phyloP scores from a whole-genome alignment of 2,329 filamentous ascomycete genomes.

The Amylocarpus encephaloides region DNA sequence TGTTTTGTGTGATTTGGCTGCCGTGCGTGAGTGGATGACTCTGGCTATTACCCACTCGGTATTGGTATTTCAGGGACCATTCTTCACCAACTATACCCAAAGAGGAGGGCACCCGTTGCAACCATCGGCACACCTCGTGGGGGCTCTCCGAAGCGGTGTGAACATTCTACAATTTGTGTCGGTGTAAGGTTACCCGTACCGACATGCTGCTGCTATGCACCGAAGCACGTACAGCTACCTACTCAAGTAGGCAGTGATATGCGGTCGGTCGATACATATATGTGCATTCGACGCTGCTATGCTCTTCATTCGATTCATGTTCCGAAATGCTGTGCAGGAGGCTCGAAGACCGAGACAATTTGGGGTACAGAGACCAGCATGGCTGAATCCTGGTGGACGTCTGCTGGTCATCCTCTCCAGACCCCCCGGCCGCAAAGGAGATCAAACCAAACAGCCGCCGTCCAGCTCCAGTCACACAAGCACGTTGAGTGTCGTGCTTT shows the following conservation, averaged over 20 bases:
- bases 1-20: slow-evolving; percentile 7
- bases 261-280: not conserved
- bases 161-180: not conserved
- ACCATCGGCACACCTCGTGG: not conserved
- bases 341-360: not conserved
- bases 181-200: not conserved
- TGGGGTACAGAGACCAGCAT: not conserved
- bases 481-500: not conserved
- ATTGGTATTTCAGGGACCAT: not conserved
- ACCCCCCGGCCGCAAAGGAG: not conserved
- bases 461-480: not conserved
- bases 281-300: not conserved
- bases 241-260: not conserved
- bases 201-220: not conserved
- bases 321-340: not conserved
- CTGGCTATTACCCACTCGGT: not conserved
- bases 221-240: not conserved
- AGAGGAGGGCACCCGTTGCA: not conserved
- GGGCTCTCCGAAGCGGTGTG: not conserved
- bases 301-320: not conserved
- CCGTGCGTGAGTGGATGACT: slow-evolving; percentile 6
- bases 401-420: not conserved
- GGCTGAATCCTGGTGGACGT: not conserved
- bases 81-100: not conserved
- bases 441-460: not conserved